A percentile compares a stretch with the other conserved stretches of the same genome.
phyloP scores from a whole-genome alignment of 164 flowering plant genomes.

The Piper betle region DNA sequence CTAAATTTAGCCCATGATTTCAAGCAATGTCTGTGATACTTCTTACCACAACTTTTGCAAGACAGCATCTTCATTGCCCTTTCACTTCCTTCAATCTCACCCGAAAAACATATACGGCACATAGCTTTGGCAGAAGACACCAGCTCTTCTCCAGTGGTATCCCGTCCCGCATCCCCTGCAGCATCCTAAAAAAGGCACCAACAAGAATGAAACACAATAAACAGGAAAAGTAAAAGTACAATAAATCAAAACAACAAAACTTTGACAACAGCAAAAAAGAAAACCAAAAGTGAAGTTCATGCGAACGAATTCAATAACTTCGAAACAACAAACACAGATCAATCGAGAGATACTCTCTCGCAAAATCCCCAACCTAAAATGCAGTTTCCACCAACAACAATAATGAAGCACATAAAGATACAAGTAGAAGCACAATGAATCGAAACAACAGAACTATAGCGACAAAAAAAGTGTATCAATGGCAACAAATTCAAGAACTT shows the following conservation, averaged over 20 bases:
- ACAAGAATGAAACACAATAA: no score
- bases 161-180: slow-evolving; percentile 8
- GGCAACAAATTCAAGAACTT: no score
- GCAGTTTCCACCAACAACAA: no score
- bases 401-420: no score
- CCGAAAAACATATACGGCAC: slow-evolving; percentile 78
- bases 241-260: background rate
- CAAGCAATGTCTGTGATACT: slow-evolving; percentile 83
- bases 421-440: no score
- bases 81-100: slow-evolving; percentile 83
- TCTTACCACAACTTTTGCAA: slow-evolving; percentile 80
- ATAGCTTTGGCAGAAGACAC: slow-evolving; percentile 47
- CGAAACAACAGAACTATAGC: background rate
- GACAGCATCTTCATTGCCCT: slow-evolving; percentile 81
- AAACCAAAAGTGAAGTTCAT: no score
- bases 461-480: background rate
- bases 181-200: slow-evolving; percentile 11
- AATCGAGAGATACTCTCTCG: no score
- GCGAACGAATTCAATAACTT: background rate
- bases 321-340: no score
- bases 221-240: background rate
- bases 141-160: slow-evolving; percentile 17
- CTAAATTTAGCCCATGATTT: slow-evolving; percentile 78
- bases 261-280: background rate
- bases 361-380: no score